Conservation (phyloP, 2,329 filamentous ascomycete species). For the Mycogone perniciosa region DNA sequence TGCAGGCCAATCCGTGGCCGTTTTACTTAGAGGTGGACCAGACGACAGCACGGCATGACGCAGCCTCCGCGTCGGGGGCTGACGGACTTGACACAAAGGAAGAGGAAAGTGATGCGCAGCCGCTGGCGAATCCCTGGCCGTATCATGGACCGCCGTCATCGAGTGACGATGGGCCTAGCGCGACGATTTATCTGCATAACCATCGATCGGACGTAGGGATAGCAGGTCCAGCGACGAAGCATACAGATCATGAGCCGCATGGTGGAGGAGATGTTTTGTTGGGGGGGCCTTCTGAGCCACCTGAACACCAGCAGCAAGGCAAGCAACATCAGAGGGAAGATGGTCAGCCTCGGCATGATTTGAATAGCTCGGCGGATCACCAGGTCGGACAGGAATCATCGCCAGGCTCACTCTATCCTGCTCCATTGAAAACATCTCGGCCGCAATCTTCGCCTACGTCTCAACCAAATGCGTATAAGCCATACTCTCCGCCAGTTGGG, state of each 20-base stretch:
- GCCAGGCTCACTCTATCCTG: constrained; percentile 18
- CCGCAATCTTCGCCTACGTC: constrained; percentile 17
- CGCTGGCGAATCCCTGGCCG: constrained; percentile 28
- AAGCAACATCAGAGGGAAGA: not conserved
- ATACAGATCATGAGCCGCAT: not conserved
- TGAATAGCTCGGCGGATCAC: not conserved
- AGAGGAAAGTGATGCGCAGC: not conserved
- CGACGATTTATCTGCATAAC: constrained; percentile 5
- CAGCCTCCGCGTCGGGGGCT: not conserved
- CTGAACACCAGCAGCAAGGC: not conserved
- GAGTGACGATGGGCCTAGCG: constrained; percentile 5
- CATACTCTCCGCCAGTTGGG: constrained; percentile 22
- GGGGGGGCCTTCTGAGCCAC: not conserved
- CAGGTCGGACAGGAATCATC: not conserved
- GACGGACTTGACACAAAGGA: constrained; percentile 3
- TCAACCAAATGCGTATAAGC: constrained; percentile 21
- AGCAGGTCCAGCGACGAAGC: not conserved
- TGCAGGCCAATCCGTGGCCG: constrained; percentile 25
- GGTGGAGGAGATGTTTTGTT: not conserved
- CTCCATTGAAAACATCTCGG: constrained; percentile 23
- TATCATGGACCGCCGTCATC: constrained; percentile 23
- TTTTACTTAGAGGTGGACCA: constrained; percentile 22
- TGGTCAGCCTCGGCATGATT: not conserved
- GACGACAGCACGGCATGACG: not conserved
- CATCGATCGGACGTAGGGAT: not conserved